These are phyloP conservation scores for Ogataea degrootiae DNA, from an alignment of 805 yeast species.

Conservation along the genomic window DNA sequence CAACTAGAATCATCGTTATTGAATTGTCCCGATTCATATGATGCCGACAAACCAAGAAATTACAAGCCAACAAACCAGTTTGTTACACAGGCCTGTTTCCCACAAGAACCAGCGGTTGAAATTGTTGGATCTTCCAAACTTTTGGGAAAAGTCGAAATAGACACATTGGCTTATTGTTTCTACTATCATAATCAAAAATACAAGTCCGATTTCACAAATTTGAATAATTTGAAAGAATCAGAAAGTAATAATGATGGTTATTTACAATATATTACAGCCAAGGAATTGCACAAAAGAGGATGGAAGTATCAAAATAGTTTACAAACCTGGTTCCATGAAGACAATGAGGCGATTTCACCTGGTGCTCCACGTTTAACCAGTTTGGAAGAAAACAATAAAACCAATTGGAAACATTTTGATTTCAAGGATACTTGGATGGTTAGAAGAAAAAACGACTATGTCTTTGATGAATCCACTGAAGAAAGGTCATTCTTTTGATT, in stretches of 20 bases:
- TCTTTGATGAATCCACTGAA: slow-evolving; percentile 29
- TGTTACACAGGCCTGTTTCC: slow-evolving; percentile 87
- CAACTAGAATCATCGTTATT: slow-evolving; percentile 72
- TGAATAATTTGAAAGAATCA: slow-evolving; percentile 11
- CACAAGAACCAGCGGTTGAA: slow-evolving; percentile 75
- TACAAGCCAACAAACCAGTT: slow-evolving; percentile 78
- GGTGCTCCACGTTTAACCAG: slow-evolving; percentile 9
- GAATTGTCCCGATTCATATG: slow-evolving; percentile 90
- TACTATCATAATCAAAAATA: slow-evolving; percentile 56
- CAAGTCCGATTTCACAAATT: slow-evolving; percentile 19
- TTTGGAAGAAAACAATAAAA: slow-evolving; percentile 7
- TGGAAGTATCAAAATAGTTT: slow-evolving; percentile 75
- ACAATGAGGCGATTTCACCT: slow-evolving; percentile 40
- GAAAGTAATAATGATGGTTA: slow-evolving; percentile 42
- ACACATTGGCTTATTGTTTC: slow-evolving; percentile 87
- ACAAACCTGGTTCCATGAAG: slow-evolving; percentile 78
- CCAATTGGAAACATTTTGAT: slow-evolving; percentile 75
- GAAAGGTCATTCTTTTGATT: slow-evolving; percentile 20
- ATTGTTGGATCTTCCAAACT: slow-evolving; percentile 54
- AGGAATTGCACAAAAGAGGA: slow-evolving; percentile 71
- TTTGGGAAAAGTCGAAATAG: slow-evolving; percentile 71
- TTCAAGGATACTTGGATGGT: slow-evolving; percentile 46
- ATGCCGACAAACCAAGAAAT: slow-evolving; percentile 74
- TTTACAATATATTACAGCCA: slow-evolving; percentile 72
- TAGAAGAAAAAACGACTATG: slow-evolving; percentile 37